Base-by-base conservation (phyloP, 768 basidiomycete species). In the Suillus luteus region DNA sequence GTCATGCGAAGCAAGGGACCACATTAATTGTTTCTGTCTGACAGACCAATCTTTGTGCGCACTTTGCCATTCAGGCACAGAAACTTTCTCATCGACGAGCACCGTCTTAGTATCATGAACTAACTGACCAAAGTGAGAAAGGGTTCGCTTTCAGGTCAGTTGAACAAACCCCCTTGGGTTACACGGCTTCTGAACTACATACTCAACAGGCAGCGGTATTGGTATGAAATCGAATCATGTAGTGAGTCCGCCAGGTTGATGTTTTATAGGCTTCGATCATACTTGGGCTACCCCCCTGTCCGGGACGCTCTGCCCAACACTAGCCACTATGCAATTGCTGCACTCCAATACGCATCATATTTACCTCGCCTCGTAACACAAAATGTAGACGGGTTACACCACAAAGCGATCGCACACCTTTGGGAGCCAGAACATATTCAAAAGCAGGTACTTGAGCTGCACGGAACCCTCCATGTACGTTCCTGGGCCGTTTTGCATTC, bases 381-480 rank as follows among this genome's bases (percentile, higher is more conserved):
- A 75, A 92, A 92, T 68, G 96, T 99, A n/a, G 96, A 99, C 70
- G 95, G 95, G 2, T 84, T 99, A 7, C 96, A 98, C 71, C 88
- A 88, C 59, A 93, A 92, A 76, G 92, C 93, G 9, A 76, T 91
- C 22, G 62, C 75, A 41, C 76, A 77, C 71, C 81, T 83, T 64
- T 78, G 75, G 77, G 76, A 71, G 65, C 76, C 73, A 60, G 71
- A 70, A n/a, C 71, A 68, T 24, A 71, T 77, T 74, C 57, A 76
- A 66, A 60, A 74, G 67, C 73, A 76, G 31, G 87, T 95, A 51
- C 79, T 97, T 27, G 93, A 96, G 72, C 83, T 98, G 9, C 95
- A 98, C 73, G 95, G 95, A 22, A 93, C 90, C 19, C 75, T 98
- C 12, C 91, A 93, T 75, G 93, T 93, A 66, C 60, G 81, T 74